These are phyloP conservation scores for Chimonanthus salicifolius DNA, from an alignment of 164 flowering plant genomes.

Conservation along the genomic window DNA sequence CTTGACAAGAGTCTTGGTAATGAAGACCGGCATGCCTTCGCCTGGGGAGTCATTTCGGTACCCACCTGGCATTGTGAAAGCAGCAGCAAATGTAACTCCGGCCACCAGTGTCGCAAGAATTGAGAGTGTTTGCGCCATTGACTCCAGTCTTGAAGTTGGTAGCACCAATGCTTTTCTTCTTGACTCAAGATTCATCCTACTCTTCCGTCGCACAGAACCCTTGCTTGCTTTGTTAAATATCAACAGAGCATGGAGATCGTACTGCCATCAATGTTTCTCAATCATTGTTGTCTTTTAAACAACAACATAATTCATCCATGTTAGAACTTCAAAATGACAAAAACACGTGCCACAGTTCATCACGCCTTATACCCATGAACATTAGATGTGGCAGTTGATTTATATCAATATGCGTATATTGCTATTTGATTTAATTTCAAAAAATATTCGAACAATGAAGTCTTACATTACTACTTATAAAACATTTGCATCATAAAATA, in stretches of 20 bases:
- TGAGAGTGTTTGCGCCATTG: not conserved
- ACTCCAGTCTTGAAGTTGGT: not conserved
- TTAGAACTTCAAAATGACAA: too few species aligned
- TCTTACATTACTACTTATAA: too few species aligned
- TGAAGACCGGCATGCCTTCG: not conserved
- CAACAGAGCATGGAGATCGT: not conserved
- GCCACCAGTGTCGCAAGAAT: not conserved
- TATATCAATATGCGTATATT: too few species aligned
- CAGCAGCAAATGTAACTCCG: not conserved
- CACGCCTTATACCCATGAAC: too few species aligned
- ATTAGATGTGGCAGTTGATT: too few species aligned
- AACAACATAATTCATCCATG: not conserved
- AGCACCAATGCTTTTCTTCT: too few species aligned
- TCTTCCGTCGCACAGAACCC: not conserved
- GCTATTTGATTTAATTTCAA: too few species aligned
- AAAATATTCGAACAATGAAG: too few species aligned
- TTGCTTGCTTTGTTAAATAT: not conserved
- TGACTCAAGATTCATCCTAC: not conserved
- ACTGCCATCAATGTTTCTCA: not conserved
- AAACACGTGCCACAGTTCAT: too few species aligned
- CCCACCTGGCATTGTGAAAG: slow-evolving; percentile 1
- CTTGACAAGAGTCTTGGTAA: not conserved
- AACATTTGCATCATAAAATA: too few species aligned
- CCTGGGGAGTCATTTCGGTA: not conserved
- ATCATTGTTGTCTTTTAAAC: not conserved